Evolutionary conservation across 2,329 filamentous ascomycete genomes (phyloP).

Genomic region (Scolecobasidium constrictum): DNA sequence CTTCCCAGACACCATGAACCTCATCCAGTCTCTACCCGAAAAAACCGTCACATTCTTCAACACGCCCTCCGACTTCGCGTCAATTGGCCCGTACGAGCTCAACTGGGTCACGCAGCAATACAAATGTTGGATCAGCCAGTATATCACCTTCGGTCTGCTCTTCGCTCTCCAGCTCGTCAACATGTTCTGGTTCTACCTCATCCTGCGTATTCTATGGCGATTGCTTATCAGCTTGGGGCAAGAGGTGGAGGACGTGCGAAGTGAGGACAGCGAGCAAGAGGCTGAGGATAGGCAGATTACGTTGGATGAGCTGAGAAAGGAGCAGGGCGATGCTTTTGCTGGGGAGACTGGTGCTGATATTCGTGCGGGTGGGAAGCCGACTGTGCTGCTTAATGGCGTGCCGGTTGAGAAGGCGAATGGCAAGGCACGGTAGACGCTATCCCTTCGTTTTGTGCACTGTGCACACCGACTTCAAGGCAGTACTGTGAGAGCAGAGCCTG

Average conservation of each 20-base stretch:
- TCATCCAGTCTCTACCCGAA: slow-evolving; percentile 1
- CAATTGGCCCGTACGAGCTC: slow-evolving; percentile 62
- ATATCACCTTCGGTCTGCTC: slow-evolving; percentile 56
- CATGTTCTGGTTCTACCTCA: slow-evolving; percentile 72
- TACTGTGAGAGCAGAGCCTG: no score
- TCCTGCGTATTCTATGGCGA: slow-evolving; percentile 62
- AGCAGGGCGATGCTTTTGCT: slow-evolving; percentile 1
- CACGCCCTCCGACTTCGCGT: slow-evolving; percentile 47
- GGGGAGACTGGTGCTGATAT: slow-evolving; percentile 1
- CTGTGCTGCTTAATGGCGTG: slow-evolving; percentile 19
- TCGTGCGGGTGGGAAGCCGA: slow-evolving; percentile 11
- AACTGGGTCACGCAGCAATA: slow-evolving; percentile 69
- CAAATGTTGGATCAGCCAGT: slow-evolving; percentile 61
- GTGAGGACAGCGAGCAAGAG: slow-evolving; percentile 49
- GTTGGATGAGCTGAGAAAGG: slow-evolving; percentile 12
- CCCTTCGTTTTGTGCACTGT: background rate
- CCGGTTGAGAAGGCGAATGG: slow-evolving; percentile 11
- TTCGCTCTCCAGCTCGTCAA: slow-evolving; percentile 62
- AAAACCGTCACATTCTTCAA: slow-evolving; percentile 4
- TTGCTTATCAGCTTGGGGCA: slow-evolving; percentile 46
- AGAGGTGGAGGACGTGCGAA: slow-evolving; percentile 58
- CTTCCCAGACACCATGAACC: slow-evolving; percentile 2
- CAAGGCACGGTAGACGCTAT: background rate
- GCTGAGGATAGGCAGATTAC: slow-evolving; percentile 14
- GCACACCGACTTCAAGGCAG: no score